Base-by-base conservation (phyloP, 2,329 filamentous ascomycete species). In the Tolypocladium ophioglossoides region DNA sequence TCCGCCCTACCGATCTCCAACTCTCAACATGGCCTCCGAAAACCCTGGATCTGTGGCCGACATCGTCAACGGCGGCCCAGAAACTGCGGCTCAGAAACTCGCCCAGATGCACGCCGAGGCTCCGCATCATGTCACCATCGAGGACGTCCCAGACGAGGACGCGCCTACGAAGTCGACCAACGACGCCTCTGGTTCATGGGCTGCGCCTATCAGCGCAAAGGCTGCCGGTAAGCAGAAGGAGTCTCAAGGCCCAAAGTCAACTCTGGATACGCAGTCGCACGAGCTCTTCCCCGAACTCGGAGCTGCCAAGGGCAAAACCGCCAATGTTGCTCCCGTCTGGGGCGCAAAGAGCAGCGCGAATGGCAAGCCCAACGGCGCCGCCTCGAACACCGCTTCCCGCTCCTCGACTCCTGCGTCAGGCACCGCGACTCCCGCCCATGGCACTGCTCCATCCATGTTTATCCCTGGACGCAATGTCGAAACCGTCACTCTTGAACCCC, bases 201-300 rank as follows among this genome's bases (percentile, higher is more conserved):
- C 70, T 53, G 72, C 74, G 53, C 70, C 77, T 24, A 68, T 78
- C 63, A 82, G 82, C 57, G 73, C 81, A 52, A 89, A 87, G 71
- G 78, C 82, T 57, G 80, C 82, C 47, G 83, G 80, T 52, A 90
- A 89, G 75, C 83, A 87, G 67, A 85, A 85, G 68, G 77, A 80
- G 54, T 70, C 77, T 37, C 68, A 74, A 2, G 67, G 66, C 47
- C 58, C 71, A 35, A 70, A 73, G 46, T 63, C 77, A 40, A 54
- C 64, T 52, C 74, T 96, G 57, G 89, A 97, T 70, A 91, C 89
- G 22, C 81, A 89, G 65, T 95, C 89, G 20, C 88, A 95, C 66
- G 91, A 97, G 71, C 77, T 89, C 56, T 99, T 99, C 78, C 94
- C 94, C n/a, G 85, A 91, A 62, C 82, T 99, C 49, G 92, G 91